Percentiles rank a stretch among this genome's conserved stretches.
These are phyloP conservation scores for Tuber magnatum DNA, from an alignment of 495 filamentous ascomycete species.

Conservation along the genomic window DNA sequence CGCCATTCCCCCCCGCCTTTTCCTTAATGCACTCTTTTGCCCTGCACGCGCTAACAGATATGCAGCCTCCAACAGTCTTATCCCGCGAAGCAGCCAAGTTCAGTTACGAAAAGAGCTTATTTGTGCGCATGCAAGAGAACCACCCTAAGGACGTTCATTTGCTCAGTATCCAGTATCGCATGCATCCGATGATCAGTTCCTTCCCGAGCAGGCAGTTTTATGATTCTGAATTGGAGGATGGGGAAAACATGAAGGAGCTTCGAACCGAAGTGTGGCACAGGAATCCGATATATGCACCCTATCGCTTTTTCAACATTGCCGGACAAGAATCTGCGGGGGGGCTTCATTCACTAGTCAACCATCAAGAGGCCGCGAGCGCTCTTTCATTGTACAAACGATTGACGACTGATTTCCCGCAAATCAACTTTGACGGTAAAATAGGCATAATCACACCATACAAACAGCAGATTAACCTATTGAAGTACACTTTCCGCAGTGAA, in stretches of 20 bases:
- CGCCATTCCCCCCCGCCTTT: background rate
- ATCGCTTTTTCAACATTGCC: conserved; percentile 95
- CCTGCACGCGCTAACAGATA: background rate
- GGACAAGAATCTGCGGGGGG: conserved; percentile 72
- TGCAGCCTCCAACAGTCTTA: conserved; percentile 75
- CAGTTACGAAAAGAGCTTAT: conserved; percentile 95
- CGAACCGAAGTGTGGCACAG: conserved; percentile 77
- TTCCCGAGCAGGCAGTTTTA: conserved; percentile 93
- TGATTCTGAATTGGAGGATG: conserved; percentile 76
- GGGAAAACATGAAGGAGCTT: conserved; percentile 66
- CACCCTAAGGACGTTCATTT: conserved; percentile 84
- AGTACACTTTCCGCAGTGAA: conserved; percentile 56
- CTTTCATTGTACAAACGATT: conserved; percentile 75
- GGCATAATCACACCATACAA: conserved; percentile 98
- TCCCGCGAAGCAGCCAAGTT: conserved; percentile 87
- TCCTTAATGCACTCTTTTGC: background rate
- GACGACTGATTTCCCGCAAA: conserved; percentile 58
- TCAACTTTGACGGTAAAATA: conserved; percentile 72
- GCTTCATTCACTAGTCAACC: conserved; percentile 81
- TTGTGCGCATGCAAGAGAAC: conserved; percentile 94
- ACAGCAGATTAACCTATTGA: conserved; percentile 75
- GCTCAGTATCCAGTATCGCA: conserved; percentile 93
- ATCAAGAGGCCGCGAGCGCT: conserved; percentile 75
- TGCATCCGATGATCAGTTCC: conserved; percentile 89
- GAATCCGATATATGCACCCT: conserved; percentile 72